Base-by-base conservation (phyloP, 2,329 filamentous ascomycete genomes). In the Colletotrichum costaricense region DNA sequence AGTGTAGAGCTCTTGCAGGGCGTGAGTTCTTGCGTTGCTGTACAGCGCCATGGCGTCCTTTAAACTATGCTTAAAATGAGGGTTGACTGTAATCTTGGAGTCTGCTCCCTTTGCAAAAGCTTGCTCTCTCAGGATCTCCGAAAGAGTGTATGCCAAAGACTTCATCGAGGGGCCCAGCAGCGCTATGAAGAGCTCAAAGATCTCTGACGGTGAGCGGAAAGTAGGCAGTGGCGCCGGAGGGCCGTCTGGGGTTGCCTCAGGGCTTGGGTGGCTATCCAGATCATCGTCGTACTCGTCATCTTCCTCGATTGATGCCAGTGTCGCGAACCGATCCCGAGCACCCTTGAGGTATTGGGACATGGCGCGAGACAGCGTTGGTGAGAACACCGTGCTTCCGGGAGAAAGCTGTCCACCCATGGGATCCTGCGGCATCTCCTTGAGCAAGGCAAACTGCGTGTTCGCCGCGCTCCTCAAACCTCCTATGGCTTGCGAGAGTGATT, bases 101-200 rank as follows among this genome's bases (percentile, higher is more conserved):
- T 92, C 87, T 0, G 93, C 90, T 1, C 89, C 88, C 14, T 90
- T 85, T 5, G 91, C 91, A 82, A 97, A 98, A 0, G 95, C 95
- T 1, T 97, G 88, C 74, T 98, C 95, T 66, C 94, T 92, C 8
- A 99, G 89, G 11, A 97, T 95, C 79, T 97, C 93, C 12, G 95
- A 94, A 52, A 99, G 84, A 0, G 97, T 98, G 78, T 93, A 97
- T 3, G 95, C 94, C n/a, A 99, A 85, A 0, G 96, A 98, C 82
- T 98, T 97, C 92, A 98, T 97, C 0, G 96, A 97, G 1, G 97
- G 97, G 0, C 97, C 97, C 26, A 99, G 86, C 76, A 97, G 91
- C 24, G 89, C 87, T 73, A 99, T 98, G 81, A 98, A 99, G 5
- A 95, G 88, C 12, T 95, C 92, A 80, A 98, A 98, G 76, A 98